Evolutionary conservation across 129 eudicot species (phyloP).

Genomic region (Saposhnikovia divaricata): DNA sequence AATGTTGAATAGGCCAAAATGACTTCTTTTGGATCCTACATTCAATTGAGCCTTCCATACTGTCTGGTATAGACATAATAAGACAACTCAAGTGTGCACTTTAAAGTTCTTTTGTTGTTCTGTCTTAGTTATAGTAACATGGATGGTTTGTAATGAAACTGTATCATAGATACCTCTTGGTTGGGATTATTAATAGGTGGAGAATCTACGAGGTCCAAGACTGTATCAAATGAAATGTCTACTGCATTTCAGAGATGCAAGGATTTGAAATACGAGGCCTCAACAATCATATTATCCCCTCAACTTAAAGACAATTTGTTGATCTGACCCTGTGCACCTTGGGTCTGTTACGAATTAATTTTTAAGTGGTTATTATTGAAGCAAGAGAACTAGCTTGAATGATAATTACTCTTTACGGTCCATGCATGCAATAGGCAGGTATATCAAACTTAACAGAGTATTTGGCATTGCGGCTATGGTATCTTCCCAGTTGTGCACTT

Average conservation of each 20-base stretch:
- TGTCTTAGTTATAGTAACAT: not conserved
- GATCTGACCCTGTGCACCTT: not conserved
- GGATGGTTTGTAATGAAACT: not conserved
- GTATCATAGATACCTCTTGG: not conserved
- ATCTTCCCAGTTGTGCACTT: too few species aligned
- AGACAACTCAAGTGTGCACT: slow-evolving; percentile 1
- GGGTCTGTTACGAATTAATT: not conserved
- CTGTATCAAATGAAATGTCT: not conserved
- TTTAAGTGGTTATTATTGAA: not conserved
- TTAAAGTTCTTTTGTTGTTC: not conserved
- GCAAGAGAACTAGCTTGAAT: not conserved
- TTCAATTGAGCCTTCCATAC: not conserved
- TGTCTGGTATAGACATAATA: slow-evolving; percentile 3
- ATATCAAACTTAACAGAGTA: too few species aligned
- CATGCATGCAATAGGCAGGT: too few species aligned
- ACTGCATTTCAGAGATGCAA: not conserved
- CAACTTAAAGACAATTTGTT: not conserved
- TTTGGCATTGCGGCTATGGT: too few species aligned
- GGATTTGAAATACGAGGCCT: not conserved
- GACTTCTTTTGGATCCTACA: not conserved
- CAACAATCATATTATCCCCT: not conserved
- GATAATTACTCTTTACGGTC: too few species aligned
- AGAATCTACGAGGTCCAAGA: not conserved
- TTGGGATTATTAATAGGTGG: not conserved
- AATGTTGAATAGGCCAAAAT: not conserved